Conservation (phyloP, 306 rosid genomes). For the Mucuna pruriens region DNA sequence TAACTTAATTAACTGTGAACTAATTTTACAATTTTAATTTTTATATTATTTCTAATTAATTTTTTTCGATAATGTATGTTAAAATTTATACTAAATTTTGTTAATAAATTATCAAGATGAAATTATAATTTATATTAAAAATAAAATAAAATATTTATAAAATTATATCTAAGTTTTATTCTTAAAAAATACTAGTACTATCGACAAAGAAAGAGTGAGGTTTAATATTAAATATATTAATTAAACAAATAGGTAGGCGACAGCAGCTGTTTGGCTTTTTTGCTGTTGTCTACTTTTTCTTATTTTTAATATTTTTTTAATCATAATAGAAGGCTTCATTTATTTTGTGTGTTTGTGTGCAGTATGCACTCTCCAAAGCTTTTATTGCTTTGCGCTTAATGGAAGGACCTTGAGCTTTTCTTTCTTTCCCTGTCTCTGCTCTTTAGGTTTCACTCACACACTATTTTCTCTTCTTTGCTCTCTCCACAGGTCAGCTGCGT, state of each 20-base stretch:
- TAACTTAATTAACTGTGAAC: no score
- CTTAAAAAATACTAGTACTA: no score
- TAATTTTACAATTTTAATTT: no score
- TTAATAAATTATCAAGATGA: no score
- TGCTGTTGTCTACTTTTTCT: conserved; percentile 31
- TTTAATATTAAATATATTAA: not conserved
- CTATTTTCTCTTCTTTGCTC: conserved; percentile 40
- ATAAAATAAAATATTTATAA: no score
- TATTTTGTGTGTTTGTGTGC: conserved; percentile 38
- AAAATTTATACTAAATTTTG: no score
- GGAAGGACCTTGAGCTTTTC: conserved; percentile 67
- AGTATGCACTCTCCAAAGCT: conserved; percentile 53
- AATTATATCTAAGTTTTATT: no score
- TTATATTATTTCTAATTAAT: no score
- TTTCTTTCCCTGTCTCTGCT: conserved; percentile 19
- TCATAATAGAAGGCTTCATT: conserved; percentile 17
- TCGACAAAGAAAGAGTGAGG: not conserved
- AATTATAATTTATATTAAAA: no score
- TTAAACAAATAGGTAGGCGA: not conserved
- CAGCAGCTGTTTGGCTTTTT: conserved; percentile 31
- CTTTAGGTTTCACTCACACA: conserved; percentile 32
- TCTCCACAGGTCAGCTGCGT: conserved; percentile 46
- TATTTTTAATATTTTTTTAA: not conserved
- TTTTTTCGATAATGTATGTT: no score
- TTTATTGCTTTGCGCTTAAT: conserved; percentile 81